Conservation (phyloP, 2,329 filamentous ascomycete genomes). For the Dissoconium aciculare region DNA sequence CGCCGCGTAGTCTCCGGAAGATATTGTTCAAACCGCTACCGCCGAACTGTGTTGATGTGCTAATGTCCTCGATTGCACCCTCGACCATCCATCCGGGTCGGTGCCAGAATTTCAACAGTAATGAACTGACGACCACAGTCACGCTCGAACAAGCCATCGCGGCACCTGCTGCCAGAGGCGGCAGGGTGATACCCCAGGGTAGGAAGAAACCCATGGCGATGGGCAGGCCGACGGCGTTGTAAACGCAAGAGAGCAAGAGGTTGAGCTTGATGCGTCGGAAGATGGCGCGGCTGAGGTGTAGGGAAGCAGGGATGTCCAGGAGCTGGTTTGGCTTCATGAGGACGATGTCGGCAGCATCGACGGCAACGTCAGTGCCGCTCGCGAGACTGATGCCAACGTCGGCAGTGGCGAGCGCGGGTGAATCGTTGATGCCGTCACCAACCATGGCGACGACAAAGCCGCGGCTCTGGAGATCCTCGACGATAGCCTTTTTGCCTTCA, state of each 20-base stretch:
- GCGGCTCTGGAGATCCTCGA: conserved; percentile 57
- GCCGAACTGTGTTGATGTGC: conserved; percentile 1
- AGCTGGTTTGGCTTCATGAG: conserved; percentile 87
- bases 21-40: conserved; percentile 2
- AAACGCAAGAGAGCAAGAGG: conserved; percentile 79
- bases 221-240: conserved; percentile 80
- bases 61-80: conserved; percentile 9
- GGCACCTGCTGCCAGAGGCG: conserved; percentile 85
- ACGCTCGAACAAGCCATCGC: conserved; percentile 89
- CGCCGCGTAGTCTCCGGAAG: conserved; percentile 5
- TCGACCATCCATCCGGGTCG: conserved; percentile 65
- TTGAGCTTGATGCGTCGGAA: conserved; percentile 91
- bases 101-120: conserved; percentile 76
- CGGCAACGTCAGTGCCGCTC: conserved; percentile 87
- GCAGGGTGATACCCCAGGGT: conserved; percentile 72
- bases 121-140: conserved; percentile 69
- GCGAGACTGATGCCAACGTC: conserved; percentile 87
- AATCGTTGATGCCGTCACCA: conserved; percentile 96
- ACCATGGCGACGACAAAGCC: conserved; percentile 89
- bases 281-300: conserved; percentile 69
- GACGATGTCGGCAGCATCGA: conserved; percentile 92
- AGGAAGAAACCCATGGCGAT: conserved; percentile 96
- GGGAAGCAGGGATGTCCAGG: conserved; percentile 77
- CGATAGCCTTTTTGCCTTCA: conserved; percentile 76
- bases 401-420: conserved; percentile 80